Evolutionary conservation across 148 eudicot genomes (phyloP), one percentile per base, ranked within the genome.

Genomic region (Amaranthus hypochondriacus): DNA sequence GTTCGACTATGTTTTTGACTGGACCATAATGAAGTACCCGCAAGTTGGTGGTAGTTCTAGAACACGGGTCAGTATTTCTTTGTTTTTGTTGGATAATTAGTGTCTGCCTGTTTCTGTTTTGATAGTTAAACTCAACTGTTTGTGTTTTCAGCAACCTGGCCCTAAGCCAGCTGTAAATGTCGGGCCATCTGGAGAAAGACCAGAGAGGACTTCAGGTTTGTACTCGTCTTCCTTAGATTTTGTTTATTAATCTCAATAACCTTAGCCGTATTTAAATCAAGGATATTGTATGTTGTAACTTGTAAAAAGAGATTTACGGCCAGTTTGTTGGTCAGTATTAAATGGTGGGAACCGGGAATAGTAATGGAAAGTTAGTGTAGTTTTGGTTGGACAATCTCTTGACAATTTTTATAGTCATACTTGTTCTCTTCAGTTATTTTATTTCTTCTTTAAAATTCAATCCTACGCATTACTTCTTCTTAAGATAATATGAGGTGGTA

Each of bases 1-100:
- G 77, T 87, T 87, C 44, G 98, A 94, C 74, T 86, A 92, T 84
- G 93, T 94, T 9, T 94, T 92, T 76, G 98, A 94, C 85, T 94
- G 98, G 98, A 94, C 97, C 8, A 88, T 87, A 66, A 59, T 89
- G 86, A 94, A 94, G 82, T 89, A 92, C 84, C 97, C 98, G 73
- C 97, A 94, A 77, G 85, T 82, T 63, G 89, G 93, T 62, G 80
- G 94, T 77, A 86, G 88, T 82, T 92, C 99, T 76, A 86, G 89
- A 84, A 80, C 87, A 78, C 83, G 85, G 79, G 87, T 87, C 9
- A 76, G 87, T 82, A 51, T 78, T 76, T 53, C 70, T 73, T 39
- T 75, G 71, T 78, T 78, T 69, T 39, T 57, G 2, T 61, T 73
- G 28, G 42, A 9, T 77, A 86, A 73, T 84, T 83, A 52, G 21